Conservation (phyloP, 2,329 filamentous ascomycete genomes). For the Talaromyces sp. region DNA sequence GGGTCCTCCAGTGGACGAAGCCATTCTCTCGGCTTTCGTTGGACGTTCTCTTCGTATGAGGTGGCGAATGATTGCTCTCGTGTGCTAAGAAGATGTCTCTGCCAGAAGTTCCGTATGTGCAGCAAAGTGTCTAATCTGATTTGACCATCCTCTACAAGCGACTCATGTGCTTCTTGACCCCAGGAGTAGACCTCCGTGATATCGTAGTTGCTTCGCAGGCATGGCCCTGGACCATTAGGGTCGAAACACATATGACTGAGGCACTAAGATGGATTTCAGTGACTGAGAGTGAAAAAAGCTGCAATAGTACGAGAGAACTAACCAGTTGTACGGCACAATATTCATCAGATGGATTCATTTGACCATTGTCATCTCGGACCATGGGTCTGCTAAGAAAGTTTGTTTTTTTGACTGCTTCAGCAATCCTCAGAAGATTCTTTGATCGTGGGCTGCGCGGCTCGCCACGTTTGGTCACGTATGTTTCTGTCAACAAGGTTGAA, state of each 20-base stretch:
- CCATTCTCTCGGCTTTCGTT: slow-evolving; percentile 23
- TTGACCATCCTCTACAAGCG: slow-evolving; percentile 21
- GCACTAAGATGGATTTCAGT: slow-evolving; percentile 22
- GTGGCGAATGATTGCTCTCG: slow-evolving; percentile 27
- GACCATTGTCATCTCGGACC: slow-evolving; percentile 18
- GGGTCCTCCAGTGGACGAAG: slow-evolving; percentile 14
- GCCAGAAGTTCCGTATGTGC: slow-evolving; percentile 44
- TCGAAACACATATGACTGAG: slow-evolving; percentile 36
- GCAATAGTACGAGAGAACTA: slow-evolving; percentile 10
- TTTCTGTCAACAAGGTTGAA: slow-evolving; percentile 30
- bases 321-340: slow-evolving; percentile 34
- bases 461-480: slow-evolving; percentile 8
- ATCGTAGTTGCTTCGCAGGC: slow-evolving; percentile 32
- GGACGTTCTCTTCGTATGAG: slow-evolving; percentile 21
- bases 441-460: slow-evolving; percentile 7
- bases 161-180: neutral
- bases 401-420: slow-evolving; percentile 19
- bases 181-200: slow-evolving; percentile 30
- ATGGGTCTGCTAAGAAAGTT: slow-evolving; percentile 27
- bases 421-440: slow-evolving; percentile 26
- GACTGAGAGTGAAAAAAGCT: neutral
- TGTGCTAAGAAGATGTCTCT: slow-evolving; percentile 35
- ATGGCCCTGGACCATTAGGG: slow-evolving; percentile 23
- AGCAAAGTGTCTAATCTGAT: slow-evolving; percentile 33
- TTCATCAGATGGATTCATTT: slow-evolving; percentile 21